These are phyloP conservation scores for Trichoderma afroharzianum DNA, from an alignment of 2,329 filamentous ascomycete species.

Conservation along the genomic window DNA sequence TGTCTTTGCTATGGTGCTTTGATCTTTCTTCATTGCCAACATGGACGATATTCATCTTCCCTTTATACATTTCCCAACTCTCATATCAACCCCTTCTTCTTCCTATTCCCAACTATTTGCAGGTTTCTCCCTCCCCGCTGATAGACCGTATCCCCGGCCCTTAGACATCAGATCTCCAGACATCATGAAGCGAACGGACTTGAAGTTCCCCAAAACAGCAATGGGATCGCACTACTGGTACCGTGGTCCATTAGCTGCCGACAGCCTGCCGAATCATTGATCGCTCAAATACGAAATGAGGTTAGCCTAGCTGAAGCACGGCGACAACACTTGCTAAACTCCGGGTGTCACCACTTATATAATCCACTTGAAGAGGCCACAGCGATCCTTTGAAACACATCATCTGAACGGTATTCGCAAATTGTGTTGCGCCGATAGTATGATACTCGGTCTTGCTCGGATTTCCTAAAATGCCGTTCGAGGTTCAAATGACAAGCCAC, in stretches of 20 bases:
- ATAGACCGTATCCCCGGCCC: not conserved
- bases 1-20: not conserved
- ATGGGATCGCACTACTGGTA: not conserved
- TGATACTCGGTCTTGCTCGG: conserved; percentile 5
- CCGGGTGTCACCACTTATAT: not conserved
- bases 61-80: not conserved
- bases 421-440: not conserved
- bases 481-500: not conserved
- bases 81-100: not conserved
- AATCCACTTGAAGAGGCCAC: not conserved
- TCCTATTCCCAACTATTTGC: not conserved
- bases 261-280: conserved; percentile 4
- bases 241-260: not conserved
- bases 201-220: not conserved
- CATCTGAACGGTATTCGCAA: not conserved
- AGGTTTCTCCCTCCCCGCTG: not conserved
- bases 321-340: not conserved
- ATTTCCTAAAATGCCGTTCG: conserved; percentile 2
- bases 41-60: not conserved
- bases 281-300: conserved; percentile 9
- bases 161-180: not conserved
- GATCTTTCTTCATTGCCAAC: not conserved
- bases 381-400: not conserved
- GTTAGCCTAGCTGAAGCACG: not conserved
- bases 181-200: not conserved